Evolutionary conservation across 768 basidiomycete genomes (phyloP), one percentile per base, ranked within the genome.

Genomic region (Amyloporia xantha): DNA sequence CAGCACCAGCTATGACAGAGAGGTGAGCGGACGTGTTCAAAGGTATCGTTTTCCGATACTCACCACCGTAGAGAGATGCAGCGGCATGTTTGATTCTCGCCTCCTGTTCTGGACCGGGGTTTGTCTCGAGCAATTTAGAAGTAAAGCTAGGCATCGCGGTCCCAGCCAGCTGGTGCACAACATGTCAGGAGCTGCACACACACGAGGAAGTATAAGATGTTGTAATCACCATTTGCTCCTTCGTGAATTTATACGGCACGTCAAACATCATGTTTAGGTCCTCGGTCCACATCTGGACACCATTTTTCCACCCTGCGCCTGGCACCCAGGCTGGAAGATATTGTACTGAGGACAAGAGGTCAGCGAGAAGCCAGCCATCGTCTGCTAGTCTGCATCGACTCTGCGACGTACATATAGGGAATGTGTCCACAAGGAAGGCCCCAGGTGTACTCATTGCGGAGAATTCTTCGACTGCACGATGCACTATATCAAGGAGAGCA

Each of bases 241-340:
- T 60, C 5, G 66, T 65, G 44, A 56, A 64, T 0, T 50, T 54
- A 39, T 66, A 69, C 5, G 72, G 71, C 0, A 50, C 23, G 7
- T 59, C 36, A 9, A 30, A 39, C 58, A 62, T 62, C 6, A 37
- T 28, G 5, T 48, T 39, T 6, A 59, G 26, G 4, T 44, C 48
- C 21, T 47, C 11, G 50, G 52, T 45, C 64, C 63, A 49, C 49
- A 47, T 62, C 53, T 56, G 17, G 47, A 68, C 72, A 5, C 46
- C 55, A 37, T 57, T 55, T 50, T 68, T 63, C 41, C 70, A 70
- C 0, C 61, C 60, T 7, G 65, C 63, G 7, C 73, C 71, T 0
- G 73, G 72, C 28, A 70, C 50, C 72, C 72, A 74, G 2, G 62
- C 39, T 3, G 72, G 72, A 13, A 73, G 52, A 27, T 66, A 53